Evolutionary conservation across 1,284 basidiomycete genomes (phyloP), one percentile per base, ranked within the genome.

Genomic region (Ustilago shanxiensis): DNA sequence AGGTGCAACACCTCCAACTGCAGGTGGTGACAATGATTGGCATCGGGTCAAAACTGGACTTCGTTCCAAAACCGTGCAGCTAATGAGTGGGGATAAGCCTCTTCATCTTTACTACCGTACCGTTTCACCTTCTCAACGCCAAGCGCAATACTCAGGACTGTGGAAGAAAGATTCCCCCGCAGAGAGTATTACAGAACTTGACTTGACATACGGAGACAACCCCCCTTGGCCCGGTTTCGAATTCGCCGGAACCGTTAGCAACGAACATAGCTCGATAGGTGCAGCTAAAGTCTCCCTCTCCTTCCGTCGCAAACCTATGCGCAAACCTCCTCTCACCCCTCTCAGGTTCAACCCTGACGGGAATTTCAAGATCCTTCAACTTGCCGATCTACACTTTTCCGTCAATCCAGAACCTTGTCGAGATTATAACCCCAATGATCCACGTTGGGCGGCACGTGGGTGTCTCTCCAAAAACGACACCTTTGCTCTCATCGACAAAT

Each of bases 361-460:
- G 18, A 79, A 63, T 9, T 85, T 83, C 58, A 85, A 82, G 60
- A 81, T 85, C 59, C 61, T 85, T 24, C 83, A 85, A 61, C 52
- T 85, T 3, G 81, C 83, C 16, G 83, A 85, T 49, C 56, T 85
- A 35, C 83, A 85, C 63, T 82, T 84, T 50, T 72, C 72, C 33
- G 79, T 81, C 33, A 50, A 65, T 14, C 77, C 79, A 14, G 79
- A 82, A 44, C 61, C 74, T 22, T 85, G 83, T 52, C 73, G 83
- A 9, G 83, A 82, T 41, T 66, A 69, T 11, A 63, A 65, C 41
- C 29, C 56, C 14, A 35, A 55, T 2, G 69, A 69, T 50, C 65
- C 75, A 1, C 71, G 63, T 14, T 77, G 55, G 56, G 16, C 56
- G 4, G 18, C 47, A 11, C 61, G 57, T 16, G 60, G 26, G 0